phyloP scores from a whole-genome alignment of 2,329 filamentous ascomycete species.

The Talaromyces pinophilus region DNA sequence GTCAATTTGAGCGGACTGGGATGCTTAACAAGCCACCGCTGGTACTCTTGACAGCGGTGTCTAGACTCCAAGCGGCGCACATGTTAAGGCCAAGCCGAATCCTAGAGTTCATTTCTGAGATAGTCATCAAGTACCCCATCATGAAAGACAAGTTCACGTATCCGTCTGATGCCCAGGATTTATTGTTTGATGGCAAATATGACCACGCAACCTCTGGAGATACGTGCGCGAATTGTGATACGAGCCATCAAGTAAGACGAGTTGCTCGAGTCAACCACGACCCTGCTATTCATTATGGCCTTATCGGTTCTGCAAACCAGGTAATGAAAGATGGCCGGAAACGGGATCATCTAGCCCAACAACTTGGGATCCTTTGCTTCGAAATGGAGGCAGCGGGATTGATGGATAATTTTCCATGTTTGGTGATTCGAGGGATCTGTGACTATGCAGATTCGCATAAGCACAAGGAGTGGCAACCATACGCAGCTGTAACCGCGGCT shows the following conservation, averaged over 20 bases:
- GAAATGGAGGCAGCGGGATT: neutral
- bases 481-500: neutral
- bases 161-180: neutral
- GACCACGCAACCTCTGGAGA: neutral
- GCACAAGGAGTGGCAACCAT: neutral
- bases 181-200: neutral
- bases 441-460: constrained; percentile 4
- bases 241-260: neutral
- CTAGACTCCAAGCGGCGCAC: neutral
- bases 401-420: neutral
- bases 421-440: neutral
- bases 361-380: neutral
- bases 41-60: constrained; percentile 1
- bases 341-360: neutral
- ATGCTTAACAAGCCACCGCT: constrained; percentile 12
- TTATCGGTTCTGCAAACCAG: constrained; percentile 9
- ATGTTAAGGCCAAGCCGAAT: neutral
- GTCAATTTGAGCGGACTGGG: neutral
- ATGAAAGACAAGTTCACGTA: neutral
- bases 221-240: neutral
- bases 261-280: neutral
- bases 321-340: neutral
- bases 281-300: constrained; percentile 12
- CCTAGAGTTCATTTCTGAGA: neutral
- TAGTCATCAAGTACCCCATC: neutral